Evolutionary conservation across 306 rosid genomes (phyloP).

Genomic region (Cicer bijugum): DNA sequence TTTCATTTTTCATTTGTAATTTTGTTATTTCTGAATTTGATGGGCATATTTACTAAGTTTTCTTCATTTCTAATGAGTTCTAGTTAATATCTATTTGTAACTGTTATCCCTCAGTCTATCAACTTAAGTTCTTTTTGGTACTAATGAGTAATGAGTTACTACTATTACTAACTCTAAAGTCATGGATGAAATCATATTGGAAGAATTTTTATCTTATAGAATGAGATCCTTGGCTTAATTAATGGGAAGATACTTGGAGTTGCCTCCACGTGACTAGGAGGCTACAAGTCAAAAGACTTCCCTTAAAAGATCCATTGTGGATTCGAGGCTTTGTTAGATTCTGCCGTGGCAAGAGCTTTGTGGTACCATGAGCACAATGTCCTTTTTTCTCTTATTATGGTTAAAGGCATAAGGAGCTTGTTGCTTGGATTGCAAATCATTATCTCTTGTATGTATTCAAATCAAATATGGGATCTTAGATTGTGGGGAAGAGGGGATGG

Average conservation of each 20-base stretch:
- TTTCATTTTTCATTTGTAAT: not conserved
- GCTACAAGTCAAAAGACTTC: not conserved
- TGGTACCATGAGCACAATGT: not conserved
- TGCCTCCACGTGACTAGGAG: slow-evolving; percentile 4
- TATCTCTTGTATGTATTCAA: not conserved
- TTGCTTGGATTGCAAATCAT: slow-evolving; percentile 25
- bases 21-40: not conserved
- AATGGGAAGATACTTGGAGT: not conserved
- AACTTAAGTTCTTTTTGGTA: slow-evolving; percentile 32
- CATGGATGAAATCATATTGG: slow-evolving; percentile 23
- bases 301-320: not conserved
- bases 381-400: not conserved
- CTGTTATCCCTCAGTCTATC: slow-evolving; percentile 11
- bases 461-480: not conserved
- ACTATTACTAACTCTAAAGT: slow-evolving; percentile 4
- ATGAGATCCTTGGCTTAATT: slow-evolving; percentile 2
- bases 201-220: slow-evolving; percentile 16
- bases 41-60: not conserved
- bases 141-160: not conserved
- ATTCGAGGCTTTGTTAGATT: not conserved
- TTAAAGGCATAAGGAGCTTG: slow-evolving; percentile 1
- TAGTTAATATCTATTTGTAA: slow-evolving; percentile 10
- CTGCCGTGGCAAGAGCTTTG: not conserved
- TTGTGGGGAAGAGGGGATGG: not conserved
- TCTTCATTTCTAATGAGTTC: not conserved